phyloP scores from a whole-genome alignment of 345 rosid species.

The Corymbia maculata region DNA sequence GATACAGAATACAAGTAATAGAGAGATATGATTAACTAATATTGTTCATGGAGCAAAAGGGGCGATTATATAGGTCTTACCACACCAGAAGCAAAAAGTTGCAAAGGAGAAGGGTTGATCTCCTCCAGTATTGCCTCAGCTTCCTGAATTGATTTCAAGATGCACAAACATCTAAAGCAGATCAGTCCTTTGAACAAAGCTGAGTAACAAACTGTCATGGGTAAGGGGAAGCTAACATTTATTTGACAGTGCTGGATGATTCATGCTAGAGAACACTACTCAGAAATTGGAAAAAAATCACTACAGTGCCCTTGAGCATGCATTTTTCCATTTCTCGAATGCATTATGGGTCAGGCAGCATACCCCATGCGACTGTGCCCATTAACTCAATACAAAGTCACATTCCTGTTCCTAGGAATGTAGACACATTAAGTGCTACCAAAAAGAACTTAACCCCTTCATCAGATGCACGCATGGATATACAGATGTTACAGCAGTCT shows the following conservation, averaged over 20 bases:
- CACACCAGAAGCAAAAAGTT: constrained; percentile 60
- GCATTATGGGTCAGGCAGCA: neutral
- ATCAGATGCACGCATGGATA: neutral
- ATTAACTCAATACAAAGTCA: neutral
- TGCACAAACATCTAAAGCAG: neutral
- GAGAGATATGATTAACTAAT: neutral
- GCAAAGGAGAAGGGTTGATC: constrained; percentile 65
- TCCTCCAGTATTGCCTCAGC: constrained; percentile 89
- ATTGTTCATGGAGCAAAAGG: neutral
- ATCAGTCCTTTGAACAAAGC: neutral
- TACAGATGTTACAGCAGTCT: neutral
- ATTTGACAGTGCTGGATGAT: neutral
- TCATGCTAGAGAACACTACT: neutral
- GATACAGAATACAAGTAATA: neutral
- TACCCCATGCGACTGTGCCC: neutral
- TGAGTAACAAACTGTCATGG: neutral
- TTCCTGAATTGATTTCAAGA: constrained; percentile 30
- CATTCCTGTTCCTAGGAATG: neutral
- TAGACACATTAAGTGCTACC: neutral
- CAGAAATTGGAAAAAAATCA: neutral
- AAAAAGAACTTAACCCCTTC: neutral
- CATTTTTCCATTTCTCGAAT: neutral
- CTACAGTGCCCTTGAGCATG: no score
- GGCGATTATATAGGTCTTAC: constrained; percentile 25
- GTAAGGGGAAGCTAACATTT: neutral